A percentile compares a stretch with the other conserved stretches of the same genome.
These are phyloP conservation scores for Medicago arabica DNA, from an alignment of 306 rosid genomes.

Conservation along the genomic window DNA sequence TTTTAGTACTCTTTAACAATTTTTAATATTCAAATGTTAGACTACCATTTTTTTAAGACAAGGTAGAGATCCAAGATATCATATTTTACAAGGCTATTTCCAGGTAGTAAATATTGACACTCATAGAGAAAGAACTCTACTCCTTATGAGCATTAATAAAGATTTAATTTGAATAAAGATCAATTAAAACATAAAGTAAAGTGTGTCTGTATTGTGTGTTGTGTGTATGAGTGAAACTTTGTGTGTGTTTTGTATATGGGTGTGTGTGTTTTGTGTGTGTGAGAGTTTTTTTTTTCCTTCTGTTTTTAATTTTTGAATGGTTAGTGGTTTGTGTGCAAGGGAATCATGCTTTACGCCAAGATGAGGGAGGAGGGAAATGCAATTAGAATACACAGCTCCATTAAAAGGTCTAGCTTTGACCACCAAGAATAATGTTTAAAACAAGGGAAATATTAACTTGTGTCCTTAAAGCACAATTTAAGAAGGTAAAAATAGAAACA, in stretches of 20 bases:
- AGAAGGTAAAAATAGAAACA: too few relatives aligned
- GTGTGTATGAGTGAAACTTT: neutral
- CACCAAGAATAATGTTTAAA: neutral
- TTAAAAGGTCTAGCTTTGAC: constrained; percentile 3
- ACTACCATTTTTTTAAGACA: neutral
- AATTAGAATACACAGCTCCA: neutral
- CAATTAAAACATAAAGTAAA: neutral
- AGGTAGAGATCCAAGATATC: neutral
- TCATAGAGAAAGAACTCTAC: neutral
- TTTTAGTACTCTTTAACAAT: too few relatives aligned
- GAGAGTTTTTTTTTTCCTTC: neutral
- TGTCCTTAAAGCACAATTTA: too few relatives aligned
- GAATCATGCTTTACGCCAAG: neutral
- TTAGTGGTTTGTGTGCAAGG: neutral
- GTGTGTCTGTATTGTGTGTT: neutral
- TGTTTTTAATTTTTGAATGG: neutral
- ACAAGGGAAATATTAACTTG: too few relatives aligned
- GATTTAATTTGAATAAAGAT: neutral
- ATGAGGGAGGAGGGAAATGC: neutral
- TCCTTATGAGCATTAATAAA: neutral
- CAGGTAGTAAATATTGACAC: neutral
- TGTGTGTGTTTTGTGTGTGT: neutral
- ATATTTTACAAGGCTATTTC: neutral
- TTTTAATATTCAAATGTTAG: neutral
- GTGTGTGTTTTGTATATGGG: neutral